A percentile compares a stretch with the other conserved stretches of the same genome.
phyloP scores from a whole-genome alignment of 805 yeast species.

The Kluyveromyces nonfermentans region DNA sequence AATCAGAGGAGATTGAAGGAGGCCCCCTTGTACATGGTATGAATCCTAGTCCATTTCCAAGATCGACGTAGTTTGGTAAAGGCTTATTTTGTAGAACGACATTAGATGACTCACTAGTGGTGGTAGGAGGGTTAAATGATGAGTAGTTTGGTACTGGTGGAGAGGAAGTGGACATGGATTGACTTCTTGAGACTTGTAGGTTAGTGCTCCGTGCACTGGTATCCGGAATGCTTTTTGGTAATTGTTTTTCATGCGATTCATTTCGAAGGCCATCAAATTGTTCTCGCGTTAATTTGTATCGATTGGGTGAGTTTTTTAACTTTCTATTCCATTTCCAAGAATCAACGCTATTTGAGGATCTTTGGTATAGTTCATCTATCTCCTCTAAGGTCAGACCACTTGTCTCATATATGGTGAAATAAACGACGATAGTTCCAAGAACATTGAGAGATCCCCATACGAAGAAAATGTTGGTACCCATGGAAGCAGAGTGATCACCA shows the following conservation, averaged over 20 bases:
- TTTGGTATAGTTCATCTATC: constrained; percentile 62
- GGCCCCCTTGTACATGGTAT: constrained; percentile 30
- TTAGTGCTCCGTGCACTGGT: constrained; percentile 3
- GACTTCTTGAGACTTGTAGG: neutral
- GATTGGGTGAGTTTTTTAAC: constrained; percentile 10
- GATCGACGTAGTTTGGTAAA: constrained; percentile 17
- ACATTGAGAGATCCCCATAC: constrained; percentile 70
- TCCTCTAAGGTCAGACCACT: constrained; percentile 74
- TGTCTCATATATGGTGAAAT: constrained; percentile 67
- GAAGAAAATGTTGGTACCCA: constrained; percentile 67
- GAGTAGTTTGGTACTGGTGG: neutral
- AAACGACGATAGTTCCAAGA: constrained; percentile 49
- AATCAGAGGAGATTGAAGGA: constrained; percentile 31
- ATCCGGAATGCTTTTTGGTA: neutral
- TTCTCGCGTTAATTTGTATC: neutral
- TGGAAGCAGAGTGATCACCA: constrained; percentile 55
- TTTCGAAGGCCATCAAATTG: neutral
- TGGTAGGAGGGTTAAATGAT: neutral
- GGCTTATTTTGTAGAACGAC: neutral
- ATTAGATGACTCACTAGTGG: neutral
- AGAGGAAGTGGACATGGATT: neutral
- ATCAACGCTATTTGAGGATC: constrained; percentile 45
- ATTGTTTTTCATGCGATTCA: neutral
- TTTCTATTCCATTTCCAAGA: constrained; percentile 37
- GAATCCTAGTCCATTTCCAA: constrained; percentile 30